phyloP scores from a whole-genome alignment of 106 monocot species.

The Allium cepa region DNA sequence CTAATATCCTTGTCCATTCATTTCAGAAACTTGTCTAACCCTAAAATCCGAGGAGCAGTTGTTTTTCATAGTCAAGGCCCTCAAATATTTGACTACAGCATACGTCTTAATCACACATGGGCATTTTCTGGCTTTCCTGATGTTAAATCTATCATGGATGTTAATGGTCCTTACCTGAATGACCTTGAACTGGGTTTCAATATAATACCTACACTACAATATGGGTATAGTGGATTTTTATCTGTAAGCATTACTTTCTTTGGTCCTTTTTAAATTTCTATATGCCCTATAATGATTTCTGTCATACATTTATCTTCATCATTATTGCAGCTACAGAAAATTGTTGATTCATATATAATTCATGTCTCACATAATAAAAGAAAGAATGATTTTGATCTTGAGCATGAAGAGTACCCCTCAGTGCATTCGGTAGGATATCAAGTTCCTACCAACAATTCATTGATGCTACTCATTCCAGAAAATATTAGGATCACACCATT shows the following conservation, averaged over 20 bases:
- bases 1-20: neutral
- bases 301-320: neutral
- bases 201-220: slow-evolving; percentile 67
- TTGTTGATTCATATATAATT: slow-evolving; percentile 71
- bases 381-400: slow-evolving; percentile 8
- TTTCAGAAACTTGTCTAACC: slow-evolving; percentile 74
- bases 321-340: slow-evolving; percentile 65
- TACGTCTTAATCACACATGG: slow-evolving; percentile 89
- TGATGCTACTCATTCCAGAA: slow-evolving; percentile 43
- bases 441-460: slow-evolving; percentile 10
- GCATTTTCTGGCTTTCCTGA: slow-evolving; percentile 92
- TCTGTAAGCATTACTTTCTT: slow-evolving; percentile 31
- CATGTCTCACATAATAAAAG: slow-evolving; percentile 38
- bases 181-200: slow-evolving; percentile 66
- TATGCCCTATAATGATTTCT: no score
- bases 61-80: slow-evolving; percentile 80
- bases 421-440: slow-evolving; percentile 5
- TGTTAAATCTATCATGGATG: slow-evolving; percentile 84
- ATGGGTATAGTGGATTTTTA: slow-evolving; percentile 82
- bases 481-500: slow-evolving; percentile 79
- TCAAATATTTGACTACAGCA: slow-evolving; percentile 77
- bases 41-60: slow-evolving; percentile 79
- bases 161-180: slow-evolving; percentile 79
- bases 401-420: neutral
- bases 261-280: neutral